Evolutionary conservation across 108 stramenopile species (phyloP).

Genomic region (Cylindrotheca fusiformis): DNA sequence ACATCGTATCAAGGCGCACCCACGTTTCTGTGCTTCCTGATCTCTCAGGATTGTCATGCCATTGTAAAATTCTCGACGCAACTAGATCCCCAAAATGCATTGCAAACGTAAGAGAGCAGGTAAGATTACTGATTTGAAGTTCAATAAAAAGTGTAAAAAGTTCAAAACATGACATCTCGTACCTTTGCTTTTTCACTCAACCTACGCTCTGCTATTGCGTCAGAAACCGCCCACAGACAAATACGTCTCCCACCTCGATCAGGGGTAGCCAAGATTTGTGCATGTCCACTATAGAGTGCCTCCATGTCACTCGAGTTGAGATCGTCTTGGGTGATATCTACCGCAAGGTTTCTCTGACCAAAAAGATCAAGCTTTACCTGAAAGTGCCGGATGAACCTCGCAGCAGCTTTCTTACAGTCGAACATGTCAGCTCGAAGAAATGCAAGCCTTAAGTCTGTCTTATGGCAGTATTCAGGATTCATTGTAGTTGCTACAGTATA

Average conservation of each 20-base stretch:
- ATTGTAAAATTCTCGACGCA: no score
- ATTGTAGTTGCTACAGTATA: neutral
- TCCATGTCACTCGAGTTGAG: neutral
- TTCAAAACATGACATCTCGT: no score
- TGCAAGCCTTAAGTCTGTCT: neutral
- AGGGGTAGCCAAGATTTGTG: neutral
- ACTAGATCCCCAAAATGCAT: no score
- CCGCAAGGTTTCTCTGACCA: neutral
- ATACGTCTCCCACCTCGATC: neutral
- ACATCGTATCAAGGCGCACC: no score
- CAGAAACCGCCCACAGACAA: no score
- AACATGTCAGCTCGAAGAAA: slow-evolving; percentile 1
- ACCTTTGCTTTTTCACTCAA: no score
- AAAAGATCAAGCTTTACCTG: slow-evolving; percentile 6
- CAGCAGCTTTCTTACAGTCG: neutral
- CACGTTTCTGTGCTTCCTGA: no score
- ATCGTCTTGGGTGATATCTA: slow-evolving; percentile 11
- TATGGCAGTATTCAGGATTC: neutral
- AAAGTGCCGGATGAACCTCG: neutral
- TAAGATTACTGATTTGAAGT: no score
- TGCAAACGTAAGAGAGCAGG: no score
- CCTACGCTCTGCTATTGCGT: no score
- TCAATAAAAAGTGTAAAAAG: no score
- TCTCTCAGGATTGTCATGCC: no score
- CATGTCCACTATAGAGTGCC: neutral